These are phyloP conservation scores for Rhipidocladum racemiflorum DNA, from an alignment of 176 grass and related monocot genomes.

Conservation along the genomic window DNA sequence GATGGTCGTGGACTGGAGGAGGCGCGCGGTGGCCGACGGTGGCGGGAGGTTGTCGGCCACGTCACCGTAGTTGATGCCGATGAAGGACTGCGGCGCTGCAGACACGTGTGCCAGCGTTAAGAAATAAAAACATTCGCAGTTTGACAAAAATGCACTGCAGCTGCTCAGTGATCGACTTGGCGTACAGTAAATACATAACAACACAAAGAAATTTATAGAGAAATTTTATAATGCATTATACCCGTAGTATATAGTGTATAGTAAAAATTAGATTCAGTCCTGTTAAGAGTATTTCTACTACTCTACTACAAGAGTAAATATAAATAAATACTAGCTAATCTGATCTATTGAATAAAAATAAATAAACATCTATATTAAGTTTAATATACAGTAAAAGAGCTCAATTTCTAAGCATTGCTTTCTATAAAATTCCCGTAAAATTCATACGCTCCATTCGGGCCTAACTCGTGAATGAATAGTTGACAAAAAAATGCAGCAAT, in stretches of 20 bases:
- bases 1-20: constrained; percentile 74
- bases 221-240: too few species aligned
- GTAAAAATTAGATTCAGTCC: too few species aligned
- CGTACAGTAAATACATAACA: not conserved
- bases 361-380: too few species aligned
- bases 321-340: too few species aligned
- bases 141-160: not conserved
- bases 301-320: too few species aligned
- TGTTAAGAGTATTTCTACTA: too few species aligned
- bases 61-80: constrained; percentile 94
- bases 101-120: not conserved
- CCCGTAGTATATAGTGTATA: too few species aligned
- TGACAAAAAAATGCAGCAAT: not conserved
- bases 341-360: too few species aligned
- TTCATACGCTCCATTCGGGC: not conserved
- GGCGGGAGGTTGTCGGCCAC: constrained; percentile 89
- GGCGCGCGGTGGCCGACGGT: constrained; percentile 51
- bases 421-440: not conserved
- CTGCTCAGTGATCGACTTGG: not conserved
- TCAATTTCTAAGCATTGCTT: not conserved
- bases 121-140: not conserved
- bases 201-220: not conserved
- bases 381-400: too few species aligned
- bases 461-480: not conserved
- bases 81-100: constrained; percentile 67